A percentile compares a stretch with the other conserved stretches of the same genome.
These are phyloP conservation scores for Chalciporus piperatus DNA, from an alignment of 768 basidiomycete species.

Conservation along the genomic window DNA sequence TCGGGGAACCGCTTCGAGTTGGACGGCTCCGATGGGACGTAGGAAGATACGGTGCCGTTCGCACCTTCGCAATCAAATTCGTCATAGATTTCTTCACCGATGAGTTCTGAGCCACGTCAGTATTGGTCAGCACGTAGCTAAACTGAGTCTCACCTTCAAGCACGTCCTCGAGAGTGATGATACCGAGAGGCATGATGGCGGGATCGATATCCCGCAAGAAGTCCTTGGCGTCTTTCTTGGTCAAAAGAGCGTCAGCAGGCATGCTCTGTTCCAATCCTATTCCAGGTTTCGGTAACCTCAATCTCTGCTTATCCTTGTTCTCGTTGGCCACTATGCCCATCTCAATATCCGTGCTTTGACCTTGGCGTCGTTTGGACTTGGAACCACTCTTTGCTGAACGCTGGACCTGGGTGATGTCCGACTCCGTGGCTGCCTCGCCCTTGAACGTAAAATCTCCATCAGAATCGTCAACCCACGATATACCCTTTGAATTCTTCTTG, in stretches of 20 bases:
- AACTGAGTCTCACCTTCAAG: constrained; percentile 56
- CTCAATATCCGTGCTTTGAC: constrained; percentile 23
- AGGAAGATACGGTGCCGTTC: constrained; percentile 49
- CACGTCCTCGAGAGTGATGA: constrained; percentile 92
- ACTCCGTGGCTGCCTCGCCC: constrained; percentile 21
- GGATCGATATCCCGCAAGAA: constrained; percentile 83
- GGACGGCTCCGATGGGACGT: constrained; percentile 33
- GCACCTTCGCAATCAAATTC: constrained; percentile 83
- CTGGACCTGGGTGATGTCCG: constrained; percentile 13
- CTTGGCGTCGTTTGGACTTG: constrained; percentile 11
- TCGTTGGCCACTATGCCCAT: constrained; percentile 16
- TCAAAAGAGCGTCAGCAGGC: constrained; percentile 84
- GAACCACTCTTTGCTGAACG: constrained; percentile 14
- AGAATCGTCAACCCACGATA: constrained; percentile 33
- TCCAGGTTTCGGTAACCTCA: constrained; percentile 31
- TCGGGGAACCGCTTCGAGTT: constrained; percentile 32
- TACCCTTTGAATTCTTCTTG: constrained; percentile 26
- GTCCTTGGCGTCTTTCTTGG: constrained; percentile 73
- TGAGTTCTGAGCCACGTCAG: constrained; percentile 56
- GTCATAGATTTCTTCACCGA: constrained; percentile 91
- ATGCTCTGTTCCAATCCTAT: constrained; percentile 73
- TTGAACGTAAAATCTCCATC: constrained; percentile 32
- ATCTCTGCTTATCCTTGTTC: constrained; percentile 24
- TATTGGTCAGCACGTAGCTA: not conserved
- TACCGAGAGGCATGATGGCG: constrained; percentile 80